Conservation (phyloP, 805 yeast genomes). For the Saturnispora diversa region DNA sequence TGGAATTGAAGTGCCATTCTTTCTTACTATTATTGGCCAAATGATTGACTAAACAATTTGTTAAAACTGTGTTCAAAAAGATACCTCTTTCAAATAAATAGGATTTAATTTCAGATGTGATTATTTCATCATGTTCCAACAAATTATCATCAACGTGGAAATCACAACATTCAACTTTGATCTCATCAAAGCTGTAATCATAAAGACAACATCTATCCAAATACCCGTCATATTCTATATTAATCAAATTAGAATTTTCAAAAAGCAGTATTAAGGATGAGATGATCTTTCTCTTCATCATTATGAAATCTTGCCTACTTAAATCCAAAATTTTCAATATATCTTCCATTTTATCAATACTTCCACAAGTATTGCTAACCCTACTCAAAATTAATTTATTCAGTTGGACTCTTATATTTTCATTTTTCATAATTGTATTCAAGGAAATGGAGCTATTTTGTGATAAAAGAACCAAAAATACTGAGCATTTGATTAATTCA, state of each 20-base stretch:
- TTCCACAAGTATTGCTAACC: constrained; percentile 8
- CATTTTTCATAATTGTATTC: not conserved
- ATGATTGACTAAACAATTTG: not conserved
- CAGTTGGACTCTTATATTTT: not conserved
- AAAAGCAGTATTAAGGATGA: constrained; percentile 1
- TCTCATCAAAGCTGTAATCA: not conserved
- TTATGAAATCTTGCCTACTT: not conserved
- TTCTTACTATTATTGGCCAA: too few species aligned
- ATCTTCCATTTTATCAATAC: not conserved
- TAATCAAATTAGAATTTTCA: not conserved
- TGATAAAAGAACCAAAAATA: constrained; percentile 1
- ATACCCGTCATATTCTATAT: constrained; percentile 4
- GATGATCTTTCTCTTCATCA: constrained; percentile 3
- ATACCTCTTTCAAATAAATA: not conserved
- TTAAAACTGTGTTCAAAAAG: not conserved
- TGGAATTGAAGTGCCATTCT: not conserved
- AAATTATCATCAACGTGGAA: too few species aligned
- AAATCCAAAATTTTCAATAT: not conserved
- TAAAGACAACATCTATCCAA: not conserved
- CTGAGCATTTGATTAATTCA: constrained; percentile 5
- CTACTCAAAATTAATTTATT: constrained; percentile 1
- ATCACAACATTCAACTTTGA: too few species aligned
- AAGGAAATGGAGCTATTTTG: not conserved
- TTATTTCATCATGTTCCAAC: too few species aligned
- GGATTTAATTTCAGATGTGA: not conserved